These are phyloP conservation scores for Xylariales sp. DNA, from an alignment of 2,329 filamentous ascomycete species.

Conservation along the genomic window DNA sequence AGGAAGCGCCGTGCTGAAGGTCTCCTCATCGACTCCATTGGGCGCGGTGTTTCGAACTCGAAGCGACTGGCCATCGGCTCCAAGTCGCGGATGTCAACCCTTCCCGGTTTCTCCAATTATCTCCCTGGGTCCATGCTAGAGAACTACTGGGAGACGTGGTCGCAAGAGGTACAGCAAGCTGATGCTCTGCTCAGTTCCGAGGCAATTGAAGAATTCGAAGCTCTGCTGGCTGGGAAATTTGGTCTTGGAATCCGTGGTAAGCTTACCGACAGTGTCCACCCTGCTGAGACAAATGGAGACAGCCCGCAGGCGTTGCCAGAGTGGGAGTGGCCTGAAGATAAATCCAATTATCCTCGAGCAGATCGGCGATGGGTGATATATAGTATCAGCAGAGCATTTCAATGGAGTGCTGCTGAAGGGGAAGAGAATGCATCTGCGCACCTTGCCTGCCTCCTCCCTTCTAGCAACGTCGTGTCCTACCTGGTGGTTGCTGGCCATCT, in stretches of 20 bases:
- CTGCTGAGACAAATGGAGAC: constrained; percentile 14
- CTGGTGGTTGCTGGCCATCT: constrained; percentile 57
- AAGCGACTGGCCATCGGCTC: constrained; percentile 28
- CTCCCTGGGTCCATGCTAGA: constrained; percentile 47
- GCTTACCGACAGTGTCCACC: constrained; percentile 14
- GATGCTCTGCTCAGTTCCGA: constrained; percentile 42
- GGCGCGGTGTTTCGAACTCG: constrained; percentile 51
- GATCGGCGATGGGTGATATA: constrained; percentile 64
- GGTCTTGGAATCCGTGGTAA: constrained; percentile 31
- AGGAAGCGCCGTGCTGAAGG: constrained; percentile 55
- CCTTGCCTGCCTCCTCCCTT: constrained; percentile 38
- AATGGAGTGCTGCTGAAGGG: constrained; percentile 44
- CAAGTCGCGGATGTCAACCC: constrained; percentile 21
- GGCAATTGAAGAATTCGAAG: constrained; percentile 46
- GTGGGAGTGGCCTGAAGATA: constrained; percentile 46
- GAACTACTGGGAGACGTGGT: constrained; percentile 41
- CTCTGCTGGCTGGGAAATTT: constrained; percentile 44
- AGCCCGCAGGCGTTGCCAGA: constrained; percentile 26
- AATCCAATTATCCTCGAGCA: constrained; percentile 45
- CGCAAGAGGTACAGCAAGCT: constrained; percentile 38
- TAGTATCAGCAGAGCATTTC: constrained; percentile 57
- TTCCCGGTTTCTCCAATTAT: constrained; percentile 30
- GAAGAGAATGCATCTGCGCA: constrained; percentile 35
- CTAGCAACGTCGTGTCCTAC: constrained; percentile 54
- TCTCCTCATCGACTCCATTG: constrained; percentile 69